Conservation (phyloP, 345 rosid genomes). For the Arabis hirsuta region DNA sequence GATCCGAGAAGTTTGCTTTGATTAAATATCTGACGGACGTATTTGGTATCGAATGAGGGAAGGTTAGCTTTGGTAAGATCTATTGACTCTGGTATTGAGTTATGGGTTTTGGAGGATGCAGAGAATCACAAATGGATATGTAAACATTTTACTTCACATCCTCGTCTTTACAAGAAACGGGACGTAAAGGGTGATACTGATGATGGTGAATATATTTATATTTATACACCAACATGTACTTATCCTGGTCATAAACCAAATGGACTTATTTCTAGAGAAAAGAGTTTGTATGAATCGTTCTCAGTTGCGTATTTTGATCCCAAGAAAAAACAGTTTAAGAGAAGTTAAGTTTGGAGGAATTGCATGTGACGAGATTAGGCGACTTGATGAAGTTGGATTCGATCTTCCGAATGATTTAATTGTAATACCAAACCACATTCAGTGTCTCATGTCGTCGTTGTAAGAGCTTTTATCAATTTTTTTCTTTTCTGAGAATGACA, state of each 20-base stretch:
- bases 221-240: no score
- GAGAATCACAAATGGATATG: background rate
- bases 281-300: background rate
- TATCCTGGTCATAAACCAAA: no score
- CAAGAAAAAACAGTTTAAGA: background rate
- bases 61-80: background rate
- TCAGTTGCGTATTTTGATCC: background rate
- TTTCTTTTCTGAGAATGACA: no score
- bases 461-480: background rate
- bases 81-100: background rate
- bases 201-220: background rate
- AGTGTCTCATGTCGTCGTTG: conserved; percentile 4
- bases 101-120: conserved; percentile 18
- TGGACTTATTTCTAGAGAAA: no score
- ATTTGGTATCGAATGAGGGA: conserved; percentile 1
- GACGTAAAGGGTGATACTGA: background rate
- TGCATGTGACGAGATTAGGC: background rate
- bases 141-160: background rate
- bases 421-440: conserved; percentile 14
- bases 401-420: background rate
- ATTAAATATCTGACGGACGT: background rate
- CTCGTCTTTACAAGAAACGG: background rate
- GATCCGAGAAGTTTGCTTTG: background rate
- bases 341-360: background rate
- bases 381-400: background rate